Evolutionary conservation across 441 rosid species (phyloP).

Genomic region (Viola pubescens): DNA sequence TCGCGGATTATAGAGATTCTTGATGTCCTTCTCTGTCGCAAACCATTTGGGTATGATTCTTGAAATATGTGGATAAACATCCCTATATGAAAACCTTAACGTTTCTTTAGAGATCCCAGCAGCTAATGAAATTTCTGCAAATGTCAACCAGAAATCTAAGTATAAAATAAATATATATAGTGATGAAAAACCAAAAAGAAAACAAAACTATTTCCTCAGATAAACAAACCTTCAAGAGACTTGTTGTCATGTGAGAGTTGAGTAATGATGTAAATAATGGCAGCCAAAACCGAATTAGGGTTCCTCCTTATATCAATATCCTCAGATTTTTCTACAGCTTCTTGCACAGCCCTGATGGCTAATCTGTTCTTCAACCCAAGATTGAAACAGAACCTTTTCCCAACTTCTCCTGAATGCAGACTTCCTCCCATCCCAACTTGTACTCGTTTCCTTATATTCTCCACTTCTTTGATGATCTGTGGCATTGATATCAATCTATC

Average conservation of each 20-base stretch:
- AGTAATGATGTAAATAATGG: constrained; percentile 25
- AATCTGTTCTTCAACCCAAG: constrained; percentile 24
- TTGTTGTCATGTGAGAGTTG: constrained; percentile 25
- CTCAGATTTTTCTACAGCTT: constrained; percentile 28
- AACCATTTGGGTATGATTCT: not conserved
- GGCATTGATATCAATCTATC: constrained; percentile 13
- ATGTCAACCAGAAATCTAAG: not conserved
- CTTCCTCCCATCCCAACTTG: not conserved
- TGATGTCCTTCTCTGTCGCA: not conserved
- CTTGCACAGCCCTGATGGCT: constrained; percentile 28
- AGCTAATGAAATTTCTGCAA: not conserved
- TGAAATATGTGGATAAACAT: not conserved
- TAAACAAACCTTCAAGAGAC: constrained; percentile 19
- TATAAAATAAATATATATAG: not conserved
- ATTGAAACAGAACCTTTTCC: constrained; percentile 30
- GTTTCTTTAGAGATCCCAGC: not conserved
- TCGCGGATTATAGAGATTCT: not conserved
- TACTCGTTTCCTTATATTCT: constrained; percentile 3
- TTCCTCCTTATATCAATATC: constrained; percentile 30
- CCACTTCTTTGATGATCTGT: constrained; percentile 15
- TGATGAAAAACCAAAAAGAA: not conserved
- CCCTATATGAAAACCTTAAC: not conserved
- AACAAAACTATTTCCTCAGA: not conserved
- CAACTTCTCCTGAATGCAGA: constrained; percentile 6
- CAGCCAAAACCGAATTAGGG: constrained; percentile 25